Base-by-base conservation (phyloP, 2,329 filamentous ascomycete species). In the Colletotrichum theobromicola region DNA sequence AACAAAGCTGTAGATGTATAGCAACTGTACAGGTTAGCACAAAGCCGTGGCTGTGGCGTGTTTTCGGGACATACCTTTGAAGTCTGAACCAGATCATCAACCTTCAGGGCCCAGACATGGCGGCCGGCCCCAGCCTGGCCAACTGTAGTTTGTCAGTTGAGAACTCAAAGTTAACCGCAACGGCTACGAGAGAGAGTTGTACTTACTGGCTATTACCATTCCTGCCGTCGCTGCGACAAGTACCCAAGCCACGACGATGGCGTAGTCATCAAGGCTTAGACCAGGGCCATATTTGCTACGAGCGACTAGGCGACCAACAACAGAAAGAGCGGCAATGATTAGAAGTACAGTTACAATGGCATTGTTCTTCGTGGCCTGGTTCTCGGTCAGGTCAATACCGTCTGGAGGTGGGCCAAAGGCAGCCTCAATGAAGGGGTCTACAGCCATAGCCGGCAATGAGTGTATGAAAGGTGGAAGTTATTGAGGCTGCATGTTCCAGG, bases 231-330 rank as follows among this genome's bases (percentile, higher is more conserved):
- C 37, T 42, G 16, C 37, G 37, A 42, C 37, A 42, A 42, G 16
- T 42, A 18, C 37, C 37, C 37, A 42, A 42, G 37, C 37, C 37
- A n/a, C 16, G 16, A 42, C 37, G 37, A 42, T 42, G 37, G 37
- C 37, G 37, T 42, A 42, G 8, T 42, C 37, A 42, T 42, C 37
- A 18, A 42, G 37, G 37, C 37, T 42, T n/a, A 42, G 81, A 83
- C 65, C 35, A 74, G 8, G 78, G 4, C 37, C 37, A 42, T 42
- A 42, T 8, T 42, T 42, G 4, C 37, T 42, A 18, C 37, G 37
- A 42, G 37, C 37, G 16, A 42, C 16, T 8, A 42, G 37, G 37
- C 37, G 37, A 42, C 16, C 37, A 18, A 18, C 37, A 42, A 42
- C 37, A 42, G 37, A 42, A 42, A 42, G 37, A 13, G 37, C 37